Evolutionary conservation across 164 flowering plant species (phyloP).

Genomic region (Houttuynia cordata): DNA sequence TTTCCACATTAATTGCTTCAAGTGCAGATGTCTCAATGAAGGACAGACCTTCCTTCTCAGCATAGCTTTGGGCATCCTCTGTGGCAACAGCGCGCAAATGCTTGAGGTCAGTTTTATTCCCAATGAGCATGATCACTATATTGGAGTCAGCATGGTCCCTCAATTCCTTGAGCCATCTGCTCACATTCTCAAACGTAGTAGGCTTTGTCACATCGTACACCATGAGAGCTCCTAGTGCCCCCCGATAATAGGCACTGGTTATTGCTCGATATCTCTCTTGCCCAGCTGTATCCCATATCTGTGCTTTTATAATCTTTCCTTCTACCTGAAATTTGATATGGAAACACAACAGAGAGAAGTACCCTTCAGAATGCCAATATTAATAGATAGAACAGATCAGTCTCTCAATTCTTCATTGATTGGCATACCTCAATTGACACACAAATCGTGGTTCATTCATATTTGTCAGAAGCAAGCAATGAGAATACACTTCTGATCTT

Average conservation of each 20-base stretch:
- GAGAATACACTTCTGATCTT: too few species aligned
- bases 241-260: conserved; percentile 67
- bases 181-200: conserved; percentile 53
- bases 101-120: conserved; percentile 68
- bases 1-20: conserved; percentile 64
- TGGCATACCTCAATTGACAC: too few species aligned
- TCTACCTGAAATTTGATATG: conserved; percentile 32
- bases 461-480: too few species aligned
- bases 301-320: conserved; percentile 57
- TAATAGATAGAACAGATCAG: too few species aligned
- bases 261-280: conserved; percentile 74
- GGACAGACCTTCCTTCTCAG: conserved; percentile 68
- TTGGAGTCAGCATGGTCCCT: conserved; percentile 69
- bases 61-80: conserved; percentile 59
- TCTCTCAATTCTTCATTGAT: too few species aligned
- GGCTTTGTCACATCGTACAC: conserved; percentile 69
- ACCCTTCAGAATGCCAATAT: too few species aligned
- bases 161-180: conserved; percentile 62
- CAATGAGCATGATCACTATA: conserved; percentile 55
- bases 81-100: conserved; percentile 67
- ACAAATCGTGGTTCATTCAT: too few species aligned
- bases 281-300: conserved; percentile 78
- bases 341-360: too few species aligned
- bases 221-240: conserved; percentile 68
- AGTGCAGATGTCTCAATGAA: conserved; percentile 73